Percentiles rank a stretch among this genome's conserved stretches.
phyloP scores from a whole-genome alignment of 2,329 filamentous ascomycete genomes.

The Fusarium annulatum region DNA sequence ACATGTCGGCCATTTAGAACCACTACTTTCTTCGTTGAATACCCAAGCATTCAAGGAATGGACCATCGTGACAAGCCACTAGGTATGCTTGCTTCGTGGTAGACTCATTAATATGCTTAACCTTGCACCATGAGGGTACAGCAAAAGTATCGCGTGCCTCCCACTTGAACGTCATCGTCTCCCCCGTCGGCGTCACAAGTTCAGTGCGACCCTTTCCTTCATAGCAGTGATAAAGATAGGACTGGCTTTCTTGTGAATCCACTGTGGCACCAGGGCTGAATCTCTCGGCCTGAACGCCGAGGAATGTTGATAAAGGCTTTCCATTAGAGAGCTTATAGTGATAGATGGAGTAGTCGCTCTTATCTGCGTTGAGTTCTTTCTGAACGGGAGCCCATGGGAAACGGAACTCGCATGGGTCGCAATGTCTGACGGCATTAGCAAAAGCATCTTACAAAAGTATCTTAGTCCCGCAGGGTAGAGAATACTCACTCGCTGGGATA shows the following conservation, averaged over 20 bases:
- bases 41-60: slow-evolving; percentile 45
- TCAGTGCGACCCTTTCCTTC: slow-evolving; percentile 57
- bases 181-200: slow-evolving; percentile 49
- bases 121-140: slow-evolving; percentile 62
- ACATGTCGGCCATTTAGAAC: fast-evolving
- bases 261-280: slow-evolving; percentile 52
- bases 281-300: slow-evolving; percentile 62
- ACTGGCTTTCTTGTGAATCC: slow-evolving; percentile 58
- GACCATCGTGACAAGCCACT: slow-evolving; percentile 50
- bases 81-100: slow-evolving; percentile 46
- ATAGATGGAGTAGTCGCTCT: slow-evolving; percentile 46
- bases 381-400: slow-evolving; percentile 59
- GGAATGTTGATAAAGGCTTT: slow-evolving; percentile 54
- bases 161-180: slow-evolving; percentile 55
- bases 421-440: slow-evolving; percentile 28
- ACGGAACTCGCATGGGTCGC: slow-evolving; percentile 54
- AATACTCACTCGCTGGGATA: slow-evolving; percentile 58
- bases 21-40: slow-evolving; percentile 8
- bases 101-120: slow-evolving; percentile 57
- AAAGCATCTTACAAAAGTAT: too few relatives aligned
- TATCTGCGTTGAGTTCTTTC: slow-evolving; percentile 49
- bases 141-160: slow-evolving; percentile 63
- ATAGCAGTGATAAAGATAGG: slow-evolving; percentile 65
- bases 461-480: fast-evolving
- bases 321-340: slow-evolving; percentile 51